These are phyloP conservation scores for Schizopora paradoxa DNA, from an alignment of 1,284 basidiomycete genomes.

Conservation along the genomic window DNA sequence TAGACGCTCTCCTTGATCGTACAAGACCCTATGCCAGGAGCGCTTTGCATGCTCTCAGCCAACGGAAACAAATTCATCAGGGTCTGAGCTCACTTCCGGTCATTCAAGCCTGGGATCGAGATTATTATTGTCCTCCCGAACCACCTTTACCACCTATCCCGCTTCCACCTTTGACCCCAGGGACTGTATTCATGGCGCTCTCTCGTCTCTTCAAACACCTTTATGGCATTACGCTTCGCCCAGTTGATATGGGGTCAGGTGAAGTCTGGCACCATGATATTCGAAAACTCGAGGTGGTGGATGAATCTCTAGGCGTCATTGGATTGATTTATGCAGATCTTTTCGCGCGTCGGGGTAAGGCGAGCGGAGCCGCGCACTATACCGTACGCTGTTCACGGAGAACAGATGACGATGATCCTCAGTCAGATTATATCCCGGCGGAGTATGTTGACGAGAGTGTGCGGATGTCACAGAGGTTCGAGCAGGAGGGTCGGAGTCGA, in stretches of 20 bases:
- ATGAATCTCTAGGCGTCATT: conserved; percentile 80
- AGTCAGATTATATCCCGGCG: conserved; percentile 50
- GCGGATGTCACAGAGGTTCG: conserved; percentile 52
- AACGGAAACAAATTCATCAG: conserved; percentile 70
- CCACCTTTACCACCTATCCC: conserved; percentile 64
- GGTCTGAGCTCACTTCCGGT: conserved; percentile 48
- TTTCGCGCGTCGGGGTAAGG: conserved; percentile 82
- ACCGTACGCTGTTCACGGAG: conserved; percentile 93
- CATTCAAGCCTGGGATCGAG: conserved; percentile 90
- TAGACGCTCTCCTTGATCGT: conserved; percentile 72
- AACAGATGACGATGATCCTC: conserved; percentile 84
- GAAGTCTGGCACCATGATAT: conserved; percentile 90
- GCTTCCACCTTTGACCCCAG: conserved; percentile 71
- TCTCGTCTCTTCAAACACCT: conserved; percentile 79
- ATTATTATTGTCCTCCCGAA: conserved; percentile 81
- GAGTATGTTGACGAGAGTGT: conserved; percentile 36
- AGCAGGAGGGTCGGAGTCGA: conserved; percentile 49
- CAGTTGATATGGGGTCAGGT: conserved; percentile 61
- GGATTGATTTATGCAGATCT: conserved; percentile 96
- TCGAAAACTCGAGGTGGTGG: conserved; percentile 88
- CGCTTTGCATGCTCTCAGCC: conserved; percentile 67
- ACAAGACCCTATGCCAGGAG: conserved; percentile 69
- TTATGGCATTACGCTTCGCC: conserved; percentile 83
- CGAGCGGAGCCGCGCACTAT: conserved; percentile 92
- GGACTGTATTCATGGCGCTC: conserved; percentile 82